Evolutionary conservation across 2,329 filamentous ascomycete species (phyloP), one percentile per base, ranked within the genome.

Genomic region (Pseudopithomyces chartarum): DNA sequence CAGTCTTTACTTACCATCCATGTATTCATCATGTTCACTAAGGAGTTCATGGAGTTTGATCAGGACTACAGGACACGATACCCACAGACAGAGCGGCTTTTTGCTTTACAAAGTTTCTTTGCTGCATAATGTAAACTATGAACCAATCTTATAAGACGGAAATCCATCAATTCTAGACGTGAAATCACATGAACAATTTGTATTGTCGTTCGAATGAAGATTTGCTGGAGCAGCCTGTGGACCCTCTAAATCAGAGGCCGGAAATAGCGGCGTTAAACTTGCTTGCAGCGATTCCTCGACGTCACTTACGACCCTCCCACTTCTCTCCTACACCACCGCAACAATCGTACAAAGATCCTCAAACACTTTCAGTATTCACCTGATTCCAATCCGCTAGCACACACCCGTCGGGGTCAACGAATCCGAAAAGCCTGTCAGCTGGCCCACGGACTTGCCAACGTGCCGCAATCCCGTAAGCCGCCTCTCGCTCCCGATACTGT

Each of bases 401-500:
- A 38, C n/a, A 29, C 32, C 19, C 7, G 15, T n/a, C 7, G 23
- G 20, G 11, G 19, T 42, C 20, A 29, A 46, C 38, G 39, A 29
- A 6, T 33, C 26, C 26, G 26, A 29, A 8, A 29, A 29, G 29
- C 40, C 19, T 38, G 10, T 29, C 19, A 2, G 46, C 32, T 20
- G 2, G 17, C 22, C 19, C 13, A 46, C 51, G 40, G 51, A 53
- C 51, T 22, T 23, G 34, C 17, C 32, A 34, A 29, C 40, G 26
- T 29, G 20, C 32, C 39, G 51, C 15, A 40, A 40, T 22, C 47
- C 34, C 47, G 47, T 50, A 50, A 50, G 36, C 47, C 20, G 40
- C 34, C 34, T 50, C 40, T 34, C 47, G n/a, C 36, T 26, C 40
- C 34, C 47, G 22, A 39, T 11, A 50, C 47, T 17, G 20, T 12